Conservation (phyloP, 2,329 filamentous ascomycete genomes). For the Gaeumannomyces sp. region DNA sequence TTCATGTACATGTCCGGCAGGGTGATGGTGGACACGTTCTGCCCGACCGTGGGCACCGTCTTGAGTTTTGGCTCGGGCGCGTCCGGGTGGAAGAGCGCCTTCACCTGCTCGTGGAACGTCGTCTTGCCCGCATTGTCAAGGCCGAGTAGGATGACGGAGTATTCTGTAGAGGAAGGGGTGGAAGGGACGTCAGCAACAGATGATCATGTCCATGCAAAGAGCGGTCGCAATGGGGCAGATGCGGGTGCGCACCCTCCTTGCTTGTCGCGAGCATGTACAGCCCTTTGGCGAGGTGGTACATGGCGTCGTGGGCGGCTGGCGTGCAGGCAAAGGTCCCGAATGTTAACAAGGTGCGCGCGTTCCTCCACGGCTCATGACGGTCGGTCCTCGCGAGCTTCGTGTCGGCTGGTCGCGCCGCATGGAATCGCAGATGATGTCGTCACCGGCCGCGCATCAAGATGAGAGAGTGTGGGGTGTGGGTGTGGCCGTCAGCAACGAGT, state of each 20-base stretch:
- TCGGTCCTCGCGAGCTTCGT: neutral
- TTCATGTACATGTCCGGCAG: conserved; percentile 95
- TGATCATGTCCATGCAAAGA: conserved; percentile 6
- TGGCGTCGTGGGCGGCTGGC: conserved; percentile 29
- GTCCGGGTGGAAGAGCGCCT: conserved; percentile 70
- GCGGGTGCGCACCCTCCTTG: conserved; percentile 69
- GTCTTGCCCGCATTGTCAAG: conserved; percentile 99
- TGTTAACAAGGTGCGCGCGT: neutral
- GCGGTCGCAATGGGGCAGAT: conserved; percentile 12
- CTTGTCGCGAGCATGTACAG: conserved; percentile 92
- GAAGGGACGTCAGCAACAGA: conserved; percentile 4
- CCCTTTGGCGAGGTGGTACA: conserved; percentile 96
- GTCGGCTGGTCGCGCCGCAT: neutral
- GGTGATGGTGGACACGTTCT: conserved; percentile 89
- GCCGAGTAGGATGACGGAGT: conserved; percentile 92
- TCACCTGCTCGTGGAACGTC: conserved; percentile 94
- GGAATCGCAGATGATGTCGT: neutral
- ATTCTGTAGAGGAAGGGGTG: conserved; percentile 52
- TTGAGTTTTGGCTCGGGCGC: conserved; percentile 63
- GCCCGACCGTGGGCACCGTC: conserved; percentile 93
- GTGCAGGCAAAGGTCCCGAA: neutral
- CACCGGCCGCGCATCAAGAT: neutral
- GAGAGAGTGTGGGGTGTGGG: neutral
- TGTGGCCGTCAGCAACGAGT: neutral
- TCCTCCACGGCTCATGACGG: conserved; percentile 5